phyloP scores from a whole-genome alignment of 2,329 filamentous ascomycete species.

The Pseudogymnoascus sp. region DNA sequence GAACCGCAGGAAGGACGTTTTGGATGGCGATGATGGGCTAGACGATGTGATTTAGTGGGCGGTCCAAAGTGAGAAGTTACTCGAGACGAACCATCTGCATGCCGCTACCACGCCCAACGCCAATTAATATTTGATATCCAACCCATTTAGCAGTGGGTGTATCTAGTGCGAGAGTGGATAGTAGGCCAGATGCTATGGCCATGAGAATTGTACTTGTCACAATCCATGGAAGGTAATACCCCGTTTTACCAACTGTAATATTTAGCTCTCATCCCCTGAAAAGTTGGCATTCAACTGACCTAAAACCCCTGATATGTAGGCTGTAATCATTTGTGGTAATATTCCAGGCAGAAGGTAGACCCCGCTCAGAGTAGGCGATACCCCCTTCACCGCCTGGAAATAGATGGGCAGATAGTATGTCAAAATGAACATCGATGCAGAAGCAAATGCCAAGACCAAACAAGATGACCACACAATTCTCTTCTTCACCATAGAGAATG shows the following conservation, averaged over 20 bases:
- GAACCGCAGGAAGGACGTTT: no score
- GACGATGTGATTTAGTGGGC: no score
- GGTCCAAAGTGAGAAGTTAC: no score
- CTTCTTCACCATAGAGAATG: constrained; percentile 18
- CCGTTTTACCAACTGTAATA: constrained; percentile 29
- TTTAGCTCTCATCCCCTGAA: constrained; percentile 10
- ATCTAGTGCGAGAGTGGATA: constrained; percentile 34
- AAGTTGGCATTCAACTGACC: no score
- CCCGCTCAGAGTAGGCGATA: constrained; percentile 28
- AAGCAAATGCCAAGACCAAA: constrained; percentile 31
- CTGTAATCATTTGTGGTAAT: no score
- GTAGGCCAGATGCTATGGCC: constrained; percentile 32
- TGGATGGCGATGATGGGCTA: no score
- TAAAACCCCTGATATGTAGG: no score
- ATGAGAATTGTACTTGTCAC: constrained; percentile 36
- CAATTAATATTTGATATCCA: constrained; percentile 42
- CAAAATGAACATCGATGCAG: constrained; percentile 33
- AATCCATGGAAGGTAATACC: constrained; percentile 34
- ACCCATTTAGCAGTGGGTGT: constrained; percentile 39
- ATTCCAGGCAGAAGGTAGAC: constrained; percentile 14
- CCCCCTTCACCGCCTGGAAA: constrained; percentile 37
- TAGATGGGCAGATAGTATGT: constrained; percentile 40
- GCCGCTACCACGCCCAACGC: constrained; percentile 37
- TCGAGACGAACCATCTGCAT: constrained; percentile 28
- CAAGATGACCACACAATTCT: constrained; percentile 11